A percentile compares a stretch with the other conserved stretches of the same genome.
Conservation (phyloP, 495 filamentous ascomycete genomes). For the Penicillium diatomitis region DNA sequence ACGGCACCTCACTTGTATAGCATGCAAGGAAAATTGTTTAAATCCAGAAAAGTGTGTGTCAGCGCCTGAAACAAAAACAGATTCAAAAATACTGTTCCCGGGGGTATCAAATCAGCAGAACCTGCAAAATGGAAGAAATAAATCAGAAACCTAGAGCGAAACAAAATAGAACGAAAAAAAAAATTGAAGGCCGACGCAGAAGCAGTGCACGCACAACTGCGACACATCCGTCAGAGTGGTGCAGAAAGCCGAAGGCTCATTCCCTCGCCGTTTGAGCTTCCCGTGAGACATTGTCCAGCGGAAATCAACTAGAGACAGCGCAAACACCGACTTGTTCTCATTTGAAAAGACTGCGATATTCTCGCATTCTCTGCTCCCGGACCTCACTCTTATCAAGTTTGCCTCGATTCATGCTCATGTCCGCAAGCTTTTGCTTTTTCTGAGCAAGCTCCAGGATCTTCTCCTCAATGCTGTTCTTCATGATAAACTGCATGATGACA, state of each 20-base stretch:
- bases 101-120: conserved; percentile 9
- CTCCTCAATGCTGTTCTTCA: conserved; percentile 85
- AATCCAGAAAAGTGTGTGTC: too few relatives aligned
- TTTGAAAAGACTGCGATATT: conserved; percentile 75
- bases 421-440: conserved; percentile 84
- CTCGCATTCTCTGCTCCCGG: conserved; percentile 65
- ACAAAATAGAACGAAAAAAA: background rate
- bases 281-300: too few relatives aligned
- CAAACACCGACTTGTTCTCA: conserved; percentile 17
- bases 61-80: conserved; percentile 3
- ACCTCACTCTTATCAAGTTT: conserved; percentile 67
- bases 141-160: background rate
- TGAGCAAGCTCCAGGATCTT: conserved; percentile 82
- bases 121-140: background rate
- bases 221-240: too few relatives aligned
- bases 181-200: background rate
- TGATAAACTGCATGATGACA: conserved; percentile 73
- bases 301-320: too few relatives aligned
- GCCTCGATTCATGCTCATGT: conserved; percentile 67
- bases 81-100: conserved; percentile 1
- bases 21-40: too few relatives aligned
- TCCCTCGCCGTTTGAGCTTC: too few relatives aligned
- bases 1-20: too few relatives aligned
- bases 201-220: background rate
- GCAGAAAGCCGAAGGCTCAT: too few relatives aligned